These are phyloP conservation scores for Ustilago hordei DNA, from an alignment of 1,284 basidiomycete species.

Conservation along the genomic window DNA sequence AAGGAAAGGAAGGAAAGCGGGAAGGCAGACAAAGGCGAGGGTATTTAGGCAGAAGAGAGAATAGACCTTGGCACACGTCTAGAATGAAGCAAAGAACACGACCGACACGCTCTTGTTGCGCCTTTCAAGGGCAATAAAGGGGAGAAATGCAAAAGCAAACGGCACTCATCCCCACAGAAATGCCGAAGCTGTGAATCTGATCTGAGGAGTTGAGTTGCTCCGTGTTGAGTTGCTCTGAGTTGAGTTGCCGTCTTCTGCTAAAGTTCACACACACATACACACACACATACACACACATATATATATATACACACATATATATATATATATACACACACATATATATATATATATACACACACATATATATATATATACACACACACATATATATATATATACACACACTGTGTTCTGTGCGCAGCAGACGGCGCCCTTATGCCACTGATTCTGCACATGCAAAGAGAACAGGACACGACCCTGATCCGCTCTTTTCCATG, in stretches of 20 bases:
- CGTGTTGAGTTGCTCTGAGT: background rate
- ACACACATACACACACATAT: slow-evolving; percentile 1
- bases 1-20: slow-evolving; percentile 10
- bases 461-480: slow-evolving; percentile 22
- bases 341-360: too few species aligned
- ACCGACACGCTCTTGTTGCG: slow-evolving; percentile 8
- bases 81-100: slow-evolving; percentile 7
- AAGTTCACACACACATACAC: background rate
- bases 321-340: too few species aligned
- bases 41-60: slow-evolving; percentile 17
- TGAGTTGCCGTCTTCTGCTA: background rate
- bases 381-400: background rate
- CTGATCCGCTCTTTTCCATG: background rate
- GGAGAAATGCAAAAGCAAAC: background rate
- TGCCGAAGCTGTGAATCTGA: slow-evolving; percentile 9
- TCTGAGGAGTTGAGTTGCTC: background rate
- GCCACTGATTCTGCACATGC: slow-evolving; percentile 4
- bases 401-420: background rate
- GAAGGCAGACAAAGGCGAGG: slow-evolving; percentile 11
- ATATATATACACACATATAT: background rate
- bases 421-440: background rate
- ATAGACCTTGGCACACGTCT: slow-evolving; percentile 21
- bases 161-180: background rate
- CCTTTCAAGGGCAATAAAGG: slow-evolving; percentile 3
- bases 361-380: too few species aligned